These are phyloP conservation scores for Erodium texanum DNA, from an alignment of 441 rosid species.

Conservation along the genomic window DNA sequence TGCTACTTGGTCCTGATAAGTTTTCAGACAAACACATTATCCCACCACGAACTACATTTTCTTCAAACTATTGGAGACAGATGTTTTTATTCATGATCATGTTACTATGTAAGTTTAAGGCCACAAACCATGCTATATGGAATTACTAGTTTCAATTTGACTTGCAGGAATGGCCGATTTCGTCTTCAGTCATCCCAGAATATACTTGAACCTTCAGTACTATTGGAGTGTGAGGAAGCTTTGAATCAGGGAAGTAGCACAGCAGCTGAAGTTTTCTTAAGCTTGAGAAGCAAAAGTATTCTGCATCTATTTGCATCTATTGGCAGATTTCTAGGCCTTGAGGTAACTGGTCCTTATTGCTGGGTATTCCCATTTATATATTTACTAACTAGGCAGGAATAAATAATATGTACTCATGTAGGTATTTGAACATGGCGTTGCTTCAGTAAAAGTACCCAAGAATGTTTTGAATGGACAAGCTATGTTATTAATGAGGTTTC, in stretches of 20 bases:
- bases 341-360: slow-evolving; percentile 35
- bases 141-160: slow-evolving; percentile 15
- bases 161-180: slow-evolving; percentile 84
- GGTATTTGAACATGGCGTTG: slow-evolving; percentile 78
- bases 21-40: background rate
- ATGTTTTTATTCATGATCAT: background rate
- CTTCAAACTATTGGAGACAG: background rate
- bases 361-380: background rate
- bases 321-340: slow-evolving; percentile 90
- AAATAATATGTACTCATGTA: slow-evolving; percentile 32
- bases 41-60: background rate
- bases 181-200: slow-evolving; percentile 66
- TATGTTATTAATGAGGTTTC: slow-evolving; percentile 82
- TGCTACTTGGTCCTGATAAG: background rate
- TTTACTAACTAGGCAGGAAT: slow-evolving; percentile 9
- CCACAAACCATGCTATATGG: slow-evolving; percentile 1
- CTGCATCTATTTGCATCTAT: slow-evolving; percentile 76
- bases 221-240: slow-evolving; percentile 83
- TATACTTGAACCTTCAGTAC: slow-evolving; percentile 42
- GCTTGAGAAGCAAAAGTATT: slow-evolving; percentile 86
- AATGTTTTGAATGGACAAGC: slow-evolving; percentile 47
- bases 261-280: slow-evolving; percentile 71
- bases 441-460: slow-evolving; percentile 63
- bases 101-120: background rate
- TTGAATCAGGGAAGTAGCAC: slow-evolving; percentile 81